Base-by-base conservation (phyloP, 805 yeast genomes). In the Kregervanrija pseudodelftensis region DNA sequence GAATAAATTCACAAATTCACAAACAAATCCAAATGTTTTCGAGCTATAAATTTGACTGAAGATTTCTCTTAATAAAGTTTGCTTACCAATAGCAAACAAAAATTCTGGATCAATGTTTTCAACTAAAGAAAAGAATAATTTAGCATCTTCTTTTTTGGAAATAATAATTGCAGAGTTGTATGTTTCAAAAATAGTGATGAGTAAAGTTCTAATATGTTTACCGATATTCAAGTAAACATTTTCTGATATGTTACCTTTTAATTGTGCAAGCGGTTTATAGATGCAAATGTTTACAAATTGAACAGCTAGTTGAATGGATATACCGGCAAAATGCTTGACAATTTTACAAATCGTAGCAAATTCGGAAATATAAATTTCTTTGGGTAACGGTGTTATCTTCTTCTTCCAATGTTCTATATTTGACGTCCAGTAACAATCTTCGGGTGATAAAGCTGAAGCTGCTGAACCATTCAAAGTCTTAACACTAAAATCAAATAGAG, bases 361-460 rank as follows among this genome's bases (percentile, higher is more conserved):
- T 10, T 34, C 14, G 17, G 28, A 34, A 14, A 37, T 41, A 22
- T 37, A 41, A 5, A 45, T 37, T 7, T n/a, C n/a, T 14, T 41
- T 45, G 11, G 48, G 42, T 30, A 45, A 11, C 12, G 48, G 39
- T n/a, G 34, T 22, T 3, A 45, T 30, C 30, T 40, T 40, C 10
- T 41, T 30, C 30, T 30, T 36, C 48, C 48, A 45, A 34, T 45
- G 41, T 15, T 45, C 48, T 30, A 31, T 30, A 31, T 41, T 44
- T n/a, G 48, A 45, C 33, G 37, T 15, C 48, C 48, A 45, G 38
- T 41, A 45, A 16, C 48, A 45, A 22, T 22, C 28, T 22, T 22
- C 28, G 28, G 28, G 28, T 22, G 28, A 22, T 22, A 22, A 22
- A 22, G 8, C 28, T 9, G 37, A 30, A 11, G 35, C 48, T 3